Percentiles rank a stretch among this genome's conserved stretches.
Evolutionary conservation across 371 early-diverging fungal species (phyloP).

Genomic region (Mortierella sp.): DNA sequence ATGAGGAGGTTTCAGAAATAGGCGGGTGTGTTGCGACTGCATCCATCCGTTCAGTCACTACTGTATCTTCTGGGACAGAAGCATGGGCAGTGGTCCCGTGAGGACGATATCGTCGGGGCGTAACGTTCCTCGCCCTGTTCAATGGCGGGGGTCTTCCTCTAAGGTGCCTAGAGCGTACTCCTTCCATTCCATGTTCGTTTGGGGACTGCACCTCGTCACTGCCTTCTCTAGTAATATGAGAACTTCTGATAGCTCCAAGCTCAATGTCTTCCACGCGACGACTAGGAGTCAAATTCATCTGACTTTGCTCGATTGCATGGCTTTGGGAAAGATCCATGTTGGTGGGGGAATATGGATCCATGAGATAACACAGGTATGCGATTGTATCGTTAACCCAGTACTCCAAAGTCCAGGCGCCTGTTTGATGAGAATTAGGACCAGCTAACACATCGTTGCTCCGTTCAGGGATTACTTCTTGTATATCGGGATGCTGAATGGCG

Average conservation of each 20-base stretch:
- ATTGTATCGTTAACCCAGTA: conserved; percentile 46
- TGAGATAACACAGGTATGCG: conserved; percentile 38
- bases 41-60: background rate
- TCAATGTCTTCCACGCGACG: background rate
- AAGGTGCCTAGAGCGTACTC: conserved; percentile 33
- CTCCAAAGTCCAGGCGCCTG: conserved; percentile 39
- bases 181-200: conserved; percentile 5
- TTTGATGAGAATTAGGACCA: background rate
- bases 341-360: conserved; percentile 40
- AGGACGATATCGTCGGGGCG: background rate
- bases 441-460: background rate
- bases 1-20: background rate
- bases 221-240: background rate
- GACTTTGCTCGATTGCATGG: background rate
- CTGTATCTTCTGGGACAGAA: background rate
- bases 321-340: conserved; percentile 11
- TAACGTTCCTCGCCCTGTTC: conserved; percentile 2
- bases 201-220: background rate
- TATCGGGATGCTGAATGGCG: background rate
- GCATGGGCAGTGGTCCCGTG: background rate
- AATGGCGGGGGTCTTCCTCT: conserved; percentile 42
- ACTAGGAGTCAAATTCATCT: background rate
- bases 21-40: background rate
- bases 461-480: background rate
- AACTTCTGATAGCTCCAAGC: background rate